These are phyloP conservation scores for Hypholoma fasciculare DNA, from an alignment of 768 basidiomycete species.

Conservation along the genomic window DNA sequence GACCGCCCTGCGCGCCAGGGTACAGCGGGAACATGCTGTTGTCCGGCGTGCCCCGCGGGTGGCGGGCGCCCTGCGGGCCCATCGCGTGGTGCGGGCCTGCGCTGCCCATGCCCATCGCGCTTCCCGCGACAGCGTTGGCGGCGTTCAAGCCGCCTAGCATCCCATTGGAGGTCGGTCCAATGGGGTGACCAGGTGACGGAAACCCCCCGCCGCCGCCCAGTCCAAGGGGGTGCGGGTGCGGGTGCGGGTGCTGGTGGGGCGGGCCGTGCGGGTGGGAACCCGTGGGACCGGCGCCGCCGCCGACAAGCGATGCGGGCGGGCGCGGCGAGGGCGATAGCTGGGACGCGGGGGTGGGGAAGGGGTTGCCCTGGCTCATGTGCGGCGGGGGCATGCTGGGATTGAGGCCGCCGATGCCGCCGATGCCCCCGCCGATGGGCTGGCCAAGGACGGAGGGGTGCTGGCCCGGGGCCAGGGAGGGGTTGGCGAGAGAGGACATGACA, in stretches of 20 bases:
- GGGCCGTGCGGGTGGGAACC: neutral
- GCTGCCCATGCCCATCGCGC: neutral
- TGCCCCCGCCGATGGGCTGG: neutral
- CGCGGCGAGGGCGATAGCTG: conserved; percentile 44
- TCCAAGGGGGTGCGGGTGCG: neutral
- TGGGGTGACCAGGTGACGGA: neutral
- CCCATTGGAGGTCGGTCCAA: neutral
- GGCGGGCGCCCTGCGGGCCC: neutral
- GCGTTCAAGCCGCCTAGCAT: conserved; percentile 39
- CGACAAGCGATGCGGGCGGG: conserved; percentile 20
- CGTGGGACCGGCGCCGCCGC: neutral
- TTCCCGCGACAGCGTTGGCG: conserved; percentile 36
- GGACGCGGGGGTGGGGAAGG: conserved; percentile 31
- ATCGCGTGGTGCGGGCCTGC: neutral
- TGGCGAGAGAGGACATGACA: conserved; percentile 3
- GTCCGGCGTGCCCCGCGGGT: conserved; percentile 1
- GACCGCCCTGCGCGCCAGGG: neutral
- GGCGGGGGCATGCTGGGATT: conserved; percentile 32
- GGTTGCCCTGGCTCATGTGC: conserved; percentile 29
- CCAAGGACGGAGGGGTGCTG: neutral
- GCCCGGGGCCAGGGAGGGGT: neutral
- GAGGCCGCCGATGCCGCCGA: neutral
- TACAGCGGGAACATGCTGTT: conserved; percentile 23
- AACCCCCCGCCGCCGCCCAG: neutral
- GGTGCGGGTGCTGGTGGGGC: conserved; percentile 11